Conservation (phyloP, 768 basidiomycete species). For the Collybiopsis luxurians region DNA sequence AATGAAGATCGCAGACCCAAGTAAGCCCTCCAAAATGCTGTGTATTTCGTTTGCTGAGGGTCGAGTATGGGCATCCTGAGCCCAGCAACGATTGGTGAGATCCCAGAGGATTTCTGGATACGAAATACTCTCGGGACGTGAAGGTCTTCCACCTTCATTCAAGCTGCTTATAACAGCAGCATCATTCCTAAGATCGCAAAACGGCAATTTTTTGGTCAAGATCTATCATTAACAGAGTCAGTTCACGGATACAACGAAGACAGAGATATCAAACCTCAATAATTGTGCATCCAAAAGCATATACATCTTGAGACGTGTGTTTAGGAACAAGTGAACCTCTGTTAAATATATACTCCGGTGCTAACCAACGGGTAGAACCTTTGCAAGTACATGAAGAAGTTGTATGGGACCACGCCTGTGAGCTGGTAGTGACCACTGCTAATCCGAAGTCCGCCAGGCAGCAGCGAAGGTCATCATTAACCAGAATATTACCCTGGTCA, state of each 20-base stretch:
- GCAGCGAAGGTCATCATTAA: constrained; percentile 5
- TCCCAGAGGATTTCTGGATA: too few relatives aligned
- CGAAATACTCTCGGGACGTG: constrained; percentile 13
- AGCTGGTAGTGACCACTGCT: too few relatives aligned
- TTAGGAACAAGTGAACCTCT: background rate
- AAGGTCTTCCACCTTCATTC: background rate
- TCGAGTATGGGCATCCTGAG: background rate
- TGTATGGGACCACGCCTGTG: too few relatives aligned
- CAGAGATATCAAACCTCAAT: background rate
- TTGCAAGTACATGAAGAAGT: too few relatives aligned
- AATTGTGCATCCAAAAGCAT: background rate
- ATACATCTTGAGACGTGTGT: background rate
- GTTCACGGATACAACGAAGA: background rate
- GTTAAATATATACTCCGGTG: constrained; percentile 25
- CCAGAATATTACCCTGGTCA: background rate
- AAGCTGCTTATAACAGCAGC: background rate
- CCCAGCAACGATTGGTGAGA: background rate
- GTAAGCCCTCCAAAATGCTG: background rate
- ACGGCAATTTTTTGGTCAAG: constrained; percentile 9
- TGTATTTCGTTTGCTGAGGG: background rate
- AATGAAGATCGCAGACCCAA: too few relatives aligned
- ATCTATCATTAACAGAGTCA: background rate
- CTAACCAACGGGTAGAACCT: too few relatives aligned
- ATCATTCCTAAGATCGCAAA: background rate
- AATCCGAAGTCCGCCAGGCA: too few relatives aligned